Evolutionary conservation across 2,329 filamentous ascomycete species (phyloP), one percentile per base, ranked within the genome.

Genomic region (Alternaria metachromatica): DNA sequence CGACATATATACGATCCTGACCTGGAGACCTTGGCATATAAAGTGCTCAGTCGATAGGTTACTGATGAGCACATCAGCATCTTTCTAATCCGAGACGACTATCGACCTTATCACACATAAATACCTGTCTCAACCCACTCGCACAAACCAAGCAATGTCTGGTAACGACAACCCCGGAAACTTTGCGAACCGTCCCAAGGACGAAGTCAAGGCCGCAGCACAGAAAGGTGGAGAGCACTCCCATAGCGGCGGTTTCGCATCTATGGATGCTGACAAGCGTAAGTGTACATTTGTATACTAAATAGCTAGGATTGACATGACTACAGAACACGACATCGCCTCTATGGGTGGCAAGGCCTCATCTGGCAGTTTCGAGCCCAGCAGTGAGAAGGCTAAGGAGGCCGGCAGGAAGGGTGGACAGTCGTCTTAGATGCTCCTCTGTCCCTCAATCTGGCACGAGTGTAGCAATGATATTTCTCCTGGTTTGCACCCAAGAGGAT

Each of bases 331-430:
- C 20, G 82, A 87, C 2, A 87, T 88, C 62, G 86, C 87, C 2
- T 88, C 86, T 11, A 80, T 82, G 73, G 87, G 87, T 10, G 86
- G 85, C 5, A 79, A 87, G 55, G 83, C 84, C 0, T 87, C 85
- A 0, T 80, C 81, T 37, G 86, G 87, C 5, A 86, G 82, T 4
- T 88, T 88, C 58, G 83, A 87, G 69, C 81, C 82, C 1, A 84
- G 86, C 7, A 85, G 83, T 51, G 82, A 86, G 73, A 82, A 80
- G 63, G 85, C 86, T 3, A 82, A 79, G 51, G 86, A 87, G 73
- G 86, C 86, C 18, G 86, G 86, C 3, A 78, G 80, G 30, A 88
- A 87, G 78, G 86, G 86, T 4, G 86, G 86, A 56, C 58, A 55
- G 37, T 21, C 60, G 3, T 66, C 65, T 44, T 66, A 33, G 26